phyloP scores from a whole-genome alignment of 1,139 yeast species.

The Saccharomyces pastorianus region DNA sequence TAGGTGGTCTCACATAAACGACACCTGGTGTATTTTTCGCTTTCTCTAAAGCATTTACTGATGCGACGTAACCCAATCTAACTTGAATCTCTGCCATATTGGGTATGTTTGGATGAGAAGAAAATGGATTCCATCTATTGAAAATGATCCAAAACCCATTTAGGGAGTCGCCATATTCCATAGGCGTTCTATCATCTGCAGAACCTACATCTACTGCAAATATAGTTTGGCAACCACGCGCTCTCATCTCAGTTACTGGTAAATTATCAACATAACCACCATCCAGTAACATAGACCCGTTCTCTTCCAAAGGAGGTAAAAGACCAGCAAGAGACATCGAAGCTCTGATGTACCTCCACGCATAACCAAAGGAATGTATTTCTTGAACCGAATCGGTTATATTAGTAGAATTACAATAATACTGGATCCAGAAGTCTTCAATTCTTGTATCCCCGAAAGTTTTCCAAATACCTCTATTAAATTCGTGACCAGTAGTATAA shows the following conservation, averaged over 20 bases:
- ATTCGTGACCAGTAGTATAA: slow-evolving; percentile 93
- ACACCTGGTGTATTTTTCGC: slow-evolving; percentile 85
- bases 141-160: slow-evolving; percentile 88
- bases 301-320: slow-evolving; percentile 79
- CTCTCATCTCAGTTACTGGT: slow-evolving; percentile 86
- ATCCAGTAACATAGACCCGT: slow-evolving; percentile 87
- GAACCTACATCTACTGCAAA: slow-evolving; percentile 98
- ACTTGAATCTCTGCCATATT: slow-evolving; percentile 92
- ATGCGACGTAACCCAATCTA: slow-evolving; percentile 87
- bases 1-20: slow-evolving; percentile 87
- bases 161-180: slow-evolving; percentile 86
- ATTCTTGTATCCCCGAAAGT: slow-evolving; percentile 85
- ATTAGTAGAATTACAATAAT: slow-evolving; percentile 88
- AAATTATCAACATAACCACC: slow-evolving; percentile 94
- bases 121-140: slow-evolving; percentile 87
- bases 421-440: slow-evolving; percentile 92
- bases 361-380: slow-evolving; percentile 81
- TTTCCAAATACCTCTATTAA: slow-evolving; percentile 94
- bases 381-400: slow-evolving; percentile 95
- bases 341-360: slow-evolving; percentile 93
- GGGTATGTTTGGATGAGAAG: slow-evolving; percentile 80
- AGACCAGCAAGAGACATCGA: slow-evolving; percentile 95
- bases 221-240: slow-evolving; percentile 77
- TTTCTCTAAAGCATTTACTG: slow-evolving; percentile 83
- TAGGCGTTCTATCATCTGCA: slow-evolving; percentile 82